A percentile compares a stretch with the other conserved stretches of the same genome.
These are phyloP conservation scores for Cutaneotrichosporon dermatis DNA, from an alignment of 1,284 basidiomycete species.

Conservation along the genomic window DNA sequence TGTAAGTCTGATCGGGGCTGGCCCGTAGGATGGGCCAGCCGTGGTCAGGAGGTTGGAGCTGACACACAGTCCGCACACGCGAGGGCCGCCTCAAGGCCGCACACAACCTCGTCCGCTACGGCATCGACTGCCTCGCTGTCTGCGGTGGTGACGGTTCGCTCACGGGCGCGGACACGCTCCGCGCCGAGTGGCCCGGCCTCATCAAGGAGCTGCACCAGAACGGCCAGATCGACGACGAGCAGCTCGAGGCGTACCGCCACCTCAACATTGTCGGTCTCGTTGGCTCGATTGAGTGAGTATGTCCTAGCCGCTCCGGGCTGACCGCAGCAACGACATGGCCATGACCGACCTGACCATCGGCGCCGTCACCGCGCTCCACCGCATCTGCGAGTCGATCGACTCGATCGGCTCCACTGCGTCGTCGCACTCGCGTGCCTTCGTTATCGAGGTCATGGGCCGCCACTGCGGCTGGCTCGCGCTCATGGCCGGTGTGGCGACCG, in stretches of 20 bases:
- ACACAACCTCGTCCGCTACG: constrained; percentile 86
- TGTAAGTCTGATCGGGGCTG: constrained; percentile 48
- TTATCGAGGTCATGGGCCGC: constrained; percentile 97
- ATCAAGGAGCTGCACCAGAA: constrained; percentile 63
- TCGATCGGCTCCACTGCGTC: constrained; percentile 95
- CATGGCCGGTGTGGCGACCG: constrained; percentile 84
- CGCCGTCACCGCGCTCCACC: constrained; percentile 86
- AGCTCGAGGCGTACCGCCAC: constrained; percentile 67
- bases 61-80: constrained; percentile 60
- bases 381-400: constrained; percentile 98
- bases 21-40: too few relatives aligned
- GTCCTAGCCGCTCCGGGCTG: not conserved
- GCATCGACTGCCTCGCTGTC: constrained; percentile 93
- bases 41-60: too few relatives aligned
- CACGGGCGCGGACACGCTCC: constrained; percentile 90
- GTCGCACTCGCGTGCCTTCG: constrained; percentile 95
- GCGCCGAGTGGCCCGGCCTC: constrained; percentile 87
- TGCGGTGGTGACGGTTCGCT: constrained; percentile 96
- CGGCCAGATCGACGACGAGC: constrained; percentile 68
- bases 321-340: constrained; percentile 80
- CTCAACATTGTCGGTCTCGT: constrained; percentile 96
- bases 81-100: constrained; percentile 86
- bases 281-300: constrained; percentile 76
- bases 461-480: constrained; percentile 98
- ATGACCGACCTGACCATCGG: constrained; percentile 97